A percentile compares a stretch with the other conserved stretches of the same genome.
phyloP scores from a whole-genome alignment of 176 grass and related monocot genomes.

The Aegilops tauschii region DNA sequence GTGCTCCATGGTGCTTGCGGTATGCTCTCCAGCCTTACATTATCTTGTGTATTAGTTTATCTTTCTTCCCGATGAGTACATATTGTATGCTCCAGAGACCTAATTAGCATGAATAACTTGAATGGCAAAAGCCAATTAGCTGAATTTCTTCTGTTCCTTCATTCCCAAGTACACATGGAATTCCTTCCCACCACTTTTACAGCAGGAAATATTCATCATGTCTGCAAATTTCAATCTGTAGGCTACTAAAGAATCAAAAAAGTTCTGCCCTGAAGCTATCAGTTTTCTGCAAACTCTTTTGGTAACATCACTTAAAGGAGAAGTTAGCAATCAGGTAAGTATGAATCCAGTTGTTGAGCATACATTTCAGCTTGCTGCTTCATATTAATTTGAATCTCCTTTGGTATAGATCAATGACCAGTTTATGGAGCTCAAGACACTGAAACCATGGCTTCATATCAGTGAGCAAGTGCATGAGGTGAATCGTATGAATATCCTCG shows the following conservation, averaged over 20 bases:
- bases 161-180: not conserved
- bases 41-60: constrained; percentile 1
- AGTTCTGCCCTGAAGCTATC: constrained; percentile 85
- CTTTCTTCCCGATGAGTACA: not conserved
- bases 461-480: constrained; percentile 36
- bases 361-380: not conserved
- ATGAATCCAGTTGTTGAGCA: constrained; percentile 2
- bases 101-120: constrained; percentile 9
- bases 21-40: constrained; percentile 34
- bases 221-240: constrained; percentile 36
- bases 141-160: not conserved
- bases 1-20: constrained; percentile 84
- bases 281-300: constrained; percentile 80
- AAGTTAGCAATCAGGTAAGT: constrained; percentile 60
- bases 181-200: not conserved
- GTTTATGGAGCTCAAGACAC: constrained; percentile 72
- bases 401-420: constrained; percentile 58
- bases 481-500: constrained; percentile 58
- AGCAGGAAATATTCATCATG: not conserved
- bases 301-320: constrained; percentile 51
- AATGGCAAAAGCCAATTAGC: not conserved
- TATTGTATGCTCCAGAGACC: constrained; percentile 3
- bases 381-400: constrained; percentile 25
- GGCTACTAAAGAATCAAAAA: constrained; percentile 87
- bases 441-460: constrained; percentile 68